Evolutionary conservation across 257 asterid species (phyloP), one percentile per base, ranked within the genome.

Genomic region (Petunia secreta): DNA sequence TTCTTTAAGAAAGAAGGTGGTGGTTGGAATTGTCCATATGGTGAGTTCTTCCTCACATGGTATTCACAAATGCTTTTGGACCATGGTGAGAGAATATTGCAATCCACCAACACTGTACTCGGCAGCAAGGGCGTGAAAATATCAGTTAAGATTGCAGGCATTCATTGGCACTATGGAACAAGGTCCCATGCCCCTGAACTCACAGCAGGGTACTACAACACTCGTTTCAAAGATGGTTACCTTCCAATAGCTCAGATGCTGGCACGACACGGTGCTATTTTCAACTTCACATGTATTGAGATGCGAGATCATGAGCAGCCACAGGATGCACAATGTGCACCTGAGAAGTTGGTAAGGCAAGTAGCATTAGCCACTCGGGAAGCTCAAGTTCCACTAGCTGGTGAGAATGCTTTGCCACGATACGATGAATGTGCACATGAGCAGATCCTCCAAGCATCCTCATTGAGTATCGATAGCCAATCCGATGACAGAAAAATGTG

Each of bases 301-400:
- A 96, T 96, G 99, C 87, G 90, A 2, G 99, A 96, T 63, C 97
- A 94, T 9, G 99, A 96, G 82, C 98, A 96, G 75, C 99, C 99
- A 0, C 98, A 94, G 82, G 99, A 96, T 2, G 99, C 98, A 1
- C 79, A 54, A 1, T 96, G 99, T 46, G 95, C 96, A 0, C 99
- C 98, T 0, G 99, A 92, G 95, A 93, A 94, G 78, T 87, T 96
- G 50, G 98, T 96, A 4, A 76, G 85, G 80, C 98, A 96, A 80
- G 99, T 96, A 44, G 97, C 94, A 0, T 59, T 89, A 43, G 99
- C 99, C 38, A 89, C 98, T 6, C 93, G 84, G 44, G 87, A 89
- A 75, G 97, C 98, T 1, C 84, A 83, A 36, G 98, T 95, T 8
- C 91, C 96, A 0, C 95, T 96, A 0, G 99, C 98, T 0, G 99